phyloP scores from a whole-genome alignment of 345 rosid species.

The Lepidium didymum region DNA sequence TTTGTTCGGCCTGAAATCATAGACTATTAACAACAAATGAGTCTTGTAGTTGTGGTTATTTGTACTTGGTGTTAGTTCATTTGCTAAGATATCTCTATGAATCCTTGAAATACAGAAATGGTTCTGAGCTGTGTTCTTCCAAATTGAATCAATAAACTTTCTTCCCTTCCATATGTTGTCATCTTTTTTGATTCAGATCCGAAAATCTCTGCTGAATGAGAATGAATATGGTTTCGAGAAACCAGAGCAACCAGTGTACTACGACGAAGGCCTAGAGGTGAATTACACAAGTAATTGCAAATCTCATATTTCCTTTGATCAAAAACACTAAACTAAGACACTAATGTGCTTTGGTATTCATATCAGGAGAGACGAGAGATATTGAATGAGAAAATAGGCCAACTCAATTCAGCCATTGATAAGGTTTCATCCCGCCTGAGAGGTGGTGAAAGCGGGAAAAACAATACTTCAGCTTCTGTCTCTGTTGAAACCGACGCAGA shows the following conservation, averaged over 20 bases:
- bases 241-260: slow-evolving; percentile 62
- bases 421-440: slow-evolving; percentile 67
- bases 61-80: background rate
- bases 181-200: slow-evolving; percentile 38
- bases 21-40: background rate
- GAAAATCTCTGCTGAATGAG: slow-evolving; percentile 62
- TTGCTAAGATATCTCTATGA: background rate
- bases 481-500: slow-evolving; percentile 47
- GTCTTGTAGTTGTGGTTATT: background rate
- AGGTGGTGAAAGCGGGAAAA: slow-evolving; percentile 36
- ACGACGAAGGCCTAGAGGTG: slow-evolving; percentile 75
- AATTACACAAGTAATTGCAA: background rate
- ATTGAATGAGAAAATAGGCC: slow-evolving; percentile 66
- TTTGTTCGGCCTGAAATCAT: background rate
- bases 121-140: background rate
- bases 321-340: background rate
- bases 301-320: background rate
- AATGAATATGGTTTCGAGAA: slow-evolving; percentile 67
- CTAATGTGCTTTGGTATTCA: background rate
- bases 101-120: background rate
- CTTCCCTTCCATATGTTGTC: background rate
- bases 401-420: slow-evolving; percentile 82
- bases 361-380: slow-evolving; percentile 42
- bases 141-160: background rate
- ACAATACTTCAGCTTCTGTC: slow-evolving; percentile 30